Percentiles rank a stretch among this genome's conserved stretches.
phyloP scores from a whole-genome alignment of 208 protist species.

The Wallacemonas collosoma region DNA sequence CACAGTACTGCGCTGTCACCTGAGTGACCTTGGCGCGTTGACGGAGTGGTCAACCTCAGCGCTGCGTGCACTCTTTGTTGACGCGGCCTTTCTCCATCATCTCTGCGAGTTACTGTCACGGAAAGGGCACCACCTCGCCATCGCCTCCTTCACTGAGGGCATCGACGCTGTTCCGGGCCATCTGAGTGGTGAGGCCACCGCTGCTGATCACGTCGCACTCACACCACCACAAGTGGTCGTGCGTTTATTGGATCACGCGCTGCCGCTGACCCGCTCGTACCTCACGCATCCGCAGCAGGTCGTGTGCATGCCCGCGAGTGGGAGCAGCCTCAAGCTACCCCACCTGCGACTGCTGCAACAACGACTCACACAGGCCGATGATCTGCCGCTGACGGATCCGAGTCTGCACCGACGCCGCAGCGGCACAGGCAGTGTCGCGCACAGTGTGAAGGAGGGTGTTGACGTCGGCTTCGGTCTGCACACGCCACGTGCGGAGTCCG shows the following conservation, averaged over 20 bases:
- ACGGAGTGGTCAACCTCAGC: not conserved
- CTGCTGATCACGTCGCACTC: not conserved
- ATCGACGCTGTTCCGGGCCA: not conserved
- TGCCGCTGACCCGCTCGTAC: constrained; percentile 31
- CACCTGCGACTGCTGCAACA: constrained; percentile 9
- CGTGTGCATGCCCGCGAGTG: constrained; percentile 30
- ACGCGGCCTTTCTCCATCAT: constrained; percentile 28
- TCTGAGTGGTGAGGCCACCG: not conserved
- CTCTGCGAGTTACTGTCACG: constrained; percentile 30
- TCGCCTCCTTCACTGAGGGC: constrained; percentile 47
- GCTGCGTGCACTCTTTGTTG: constrained; percentile 30
- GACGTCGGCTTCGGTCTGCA: no score
- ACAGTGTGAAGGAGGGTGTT: no score
- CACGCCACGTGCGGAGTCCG: no score
- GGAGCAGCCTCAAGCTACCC: constrained; percentile 5
- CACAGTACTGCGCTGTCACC: constrained; percentile 31
- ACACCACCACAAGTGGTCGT: constrained; percentile 29
- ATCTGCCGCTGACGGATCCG: no score
- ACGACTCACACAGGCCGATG: not conserved
- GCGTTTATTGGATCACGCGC: constrained; percentile 25
- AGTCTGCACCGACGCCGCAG: no score
- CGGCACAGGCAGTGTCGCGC: no score
- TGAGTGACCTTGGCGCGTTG: constrained; percentile 16
- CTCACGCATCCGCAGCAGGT: constrained; percentile 27
- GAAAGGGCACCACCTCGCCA: constrained; percentile 33